phyloP scores from a whole-genome alignment of 208 protist species.

The Histomonas meleagridis region DNA sequence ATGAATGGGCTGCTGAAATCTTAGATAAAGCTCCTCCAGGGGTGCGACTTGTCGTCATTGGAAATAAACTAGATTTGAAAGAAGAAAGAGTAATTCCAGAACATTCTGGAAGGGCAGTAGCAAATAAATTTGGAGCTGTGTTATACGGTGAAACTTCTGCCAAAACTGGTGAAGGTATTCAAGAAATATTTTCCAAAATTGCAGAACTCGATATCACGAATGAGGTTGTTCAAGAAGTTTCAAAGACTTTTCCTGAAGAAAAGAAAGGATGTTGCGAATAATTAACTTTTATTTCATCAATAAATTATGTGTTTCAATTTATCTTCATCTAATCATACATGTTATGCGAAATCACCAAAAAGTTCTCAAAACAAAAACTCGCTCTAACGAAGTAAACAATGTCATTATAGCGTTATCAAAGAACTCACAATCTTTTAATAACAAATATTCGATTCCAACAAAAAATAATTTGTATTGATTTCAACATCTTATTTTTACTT shows the following conservation, averaged over 20 bases:
- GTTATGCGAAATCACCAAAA: background rate
- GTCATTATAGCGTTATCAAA: no score
- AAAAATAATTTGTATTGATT: no score
- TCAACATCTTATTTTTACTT: no score
- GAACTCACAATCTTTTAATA: no score
- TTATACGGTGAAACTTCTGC: background rate
- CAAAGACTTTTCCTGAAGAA: no score
- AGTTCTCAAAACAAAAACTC: background rate
- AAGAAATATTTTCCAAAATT: background rate
- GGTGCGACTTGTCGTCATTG: background rate
- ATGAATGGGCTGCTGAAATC: conserved; percentile 28
- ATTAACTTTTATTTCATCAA: no score
- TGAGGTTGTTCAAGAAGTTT: background rate
- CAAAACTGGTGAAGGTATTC: background rate
- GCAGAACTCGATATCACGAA: background rate
- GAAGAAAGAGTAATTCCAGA: background rate
- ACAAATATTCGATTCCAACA: no score
- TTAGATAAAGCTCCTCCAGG: background rate
- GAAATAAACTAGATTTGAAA: conserved; percentile 7
- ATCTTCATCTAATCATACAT: background rate
- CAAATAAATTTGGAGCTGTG: background rate
- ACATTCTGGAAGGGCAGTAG: background rate
- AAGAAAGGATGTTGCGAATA: no score
- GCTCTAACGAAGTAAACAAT: no score
- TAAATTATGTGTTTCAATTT: no score